Evolutionary conservation across 2,329 filamentous ascomycete species (phyloP).

Genomic region (Talaromyces sp.): DNA sequence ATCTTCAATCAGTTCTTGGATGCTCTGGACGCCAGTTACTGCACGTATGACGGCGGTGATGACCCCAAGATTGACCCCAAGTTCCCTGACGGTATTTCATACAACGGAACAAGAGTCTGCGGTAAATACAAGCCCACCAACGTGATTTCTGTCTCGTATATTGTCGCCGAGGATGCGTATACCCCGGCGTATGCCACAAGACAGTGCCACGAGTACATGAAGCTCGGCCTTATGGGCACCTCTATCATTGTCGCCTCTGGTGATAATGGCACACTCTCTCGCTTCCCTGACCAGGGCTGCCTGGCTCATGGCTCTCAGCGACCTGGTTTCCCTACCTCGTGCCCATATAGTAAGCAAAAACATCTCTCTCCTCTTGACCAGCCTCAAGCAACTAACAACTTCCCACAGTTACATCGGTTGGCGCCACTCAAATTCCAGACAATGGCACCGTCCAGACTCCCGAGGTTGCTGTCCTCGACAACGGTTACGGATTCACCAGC

Average conservation of each 20-base stretch:
- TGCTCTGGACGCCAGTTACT: slow-evolving; percentile 3
- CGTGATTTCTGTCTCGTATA: slow-evolving; percentile 5
- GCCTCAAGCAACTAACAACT: background rate
- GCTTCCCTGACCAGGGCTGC: background rate
- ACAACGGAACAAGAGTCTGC: background rate
- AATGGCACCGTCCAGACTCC: background rate
- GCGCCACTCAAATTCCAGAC: slow-evolving; percentile 19
- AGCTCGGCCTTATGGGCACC: slow-evolving; percentile 34
- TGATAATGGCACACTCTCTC: slow-evolving; percentile 19
- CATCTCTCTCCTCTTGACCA: background rate
- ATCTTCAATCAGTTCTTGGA: slow-evolving; percentile 6
- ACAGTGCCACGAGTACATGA: slow-evolving; percentile 5
- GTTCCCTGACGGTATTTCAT: background rate
- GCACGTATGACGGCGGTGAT: slow-evolving; percentile 6
- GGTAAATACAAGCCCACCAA: slow-evolving; percentile 2
- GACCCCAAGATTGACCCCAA: slow-evolving; percentile 4
- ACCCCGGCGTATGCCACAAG: background rate
- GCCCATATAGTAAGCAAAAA: slow-evolving; percentile 36
- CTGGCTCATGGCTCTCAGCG: slow-evolving; percentile 15
- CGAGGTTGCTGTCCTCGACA: background rate
- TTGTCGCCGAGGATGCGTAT: background rate
- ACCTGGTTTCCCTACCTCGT: slow-evolving; percentile 44
- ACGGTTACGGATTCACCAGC: background rate
- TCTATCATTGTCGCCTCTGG: slow-evolving; percentile 24
- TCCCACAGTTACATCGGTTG: slow-evolving; percentile 38